These are phyloP conservation scores for Nicotiana obtusifolia DNA, from an alignment of 257 asterid genomes.

Conservation along the genomic window DNA sequence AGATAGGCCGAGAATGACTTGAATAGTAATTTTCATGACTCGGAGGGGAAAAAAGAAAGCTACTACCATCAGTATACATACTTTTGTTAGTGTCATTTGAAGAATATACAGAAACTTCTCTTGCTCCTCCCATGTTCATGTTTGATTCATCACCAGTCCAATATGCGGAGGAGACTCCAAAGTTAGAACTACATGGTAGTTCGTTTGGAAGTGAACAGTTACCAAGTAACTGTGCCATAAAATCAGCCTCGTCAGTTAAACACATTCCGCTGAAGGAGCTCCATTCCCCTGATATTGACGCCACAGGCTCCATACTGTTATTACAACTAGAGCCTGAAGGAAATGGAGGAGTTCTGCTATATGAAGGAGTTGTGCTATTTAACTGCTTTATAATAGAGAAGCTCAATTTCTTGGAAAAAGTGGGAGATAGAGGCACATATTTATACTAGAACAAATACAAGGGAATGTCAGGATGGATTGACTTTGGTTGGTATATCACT, in stretches of 20 bases:
- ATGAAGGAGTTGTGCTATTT: not conserved
- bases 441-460: not conserved
- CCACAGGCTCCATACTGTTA: constrained; percentile 42
- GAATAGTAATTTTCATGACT: constrained; percentile 20
- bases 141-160: constrained; percentile 9
- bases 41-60: constrained; percentile 20
- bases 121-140: constrained; percentile 16
- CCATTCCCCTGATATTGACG: constrained; percentile 59
- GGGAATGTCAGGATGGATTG: not conserved
- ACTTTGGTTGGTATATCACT: constrained; percentile 5
- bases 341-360: not conserved
- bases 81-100: constrained; percentile 5
- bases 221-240: constrained; percentile 28
- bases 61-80: constrained; percentile 15
- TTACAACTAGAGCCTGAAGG: not conserved
- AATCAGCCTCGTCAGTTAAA: constrained; percentile 38
- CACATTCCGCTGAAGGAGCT: constrained; percentile 51
- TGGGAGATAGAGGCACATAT: not conserved
- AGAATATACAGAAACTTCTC: constrained; percentile 21
- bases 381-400: not conserved
- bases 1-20: not conserved
- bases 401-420: not conserved
- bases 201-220: constrained; percentile 25
- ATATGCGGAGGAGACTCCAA: constrained; percentile 4
- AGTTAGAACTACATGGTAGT: constrained; percentile 15